Evolutionary conservation across 306 rosid genomes (phyloP), one percentile per base, ranked within the genome.

Genomic region (Casuarina glauca): DNA sequence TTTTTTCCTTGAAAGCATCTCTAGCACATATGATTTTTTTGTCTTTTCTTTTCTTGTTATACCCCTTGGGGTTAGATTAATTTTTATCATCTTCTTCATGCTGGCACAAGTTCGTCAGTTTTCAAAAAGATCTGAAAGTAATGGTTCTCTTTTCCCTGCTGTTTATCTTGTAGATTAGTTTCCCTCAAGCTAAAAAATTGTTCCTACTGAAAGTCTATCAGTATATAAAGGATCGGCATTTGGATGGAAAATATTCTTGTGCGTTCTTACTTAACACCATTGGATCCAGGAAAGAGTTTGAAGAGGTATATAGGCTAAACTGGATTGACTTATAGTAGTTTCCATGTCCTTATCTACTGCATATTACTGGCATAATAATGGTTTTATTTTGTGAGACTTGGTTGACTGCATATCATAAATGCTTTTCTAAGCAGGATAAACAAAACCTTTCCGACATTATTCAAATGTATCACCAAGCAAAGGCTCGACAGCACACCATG

Each of bases 181-280:
- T 86, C 82, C 93, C 90, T 78, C 91, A 96, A 87, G 97, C 93
- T 69, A 90, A 81, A 86, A 93, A 84, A 85, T 46, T 82, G 54
- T 85, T 96, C 81, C 91, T 93, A 63, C 81, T 85, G 84, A 96
- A 96, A 84, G 88, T 91, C 83, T 88, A 90, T 79, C 99, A 93
- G 76, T 91, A 96, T 84, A 85, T 91, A 76, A 96, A 93, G 88
- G 99, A 96, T 69, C 90, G 91, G 48, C 84, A 86, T 87, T 86
- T 96, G 87, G 98, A 96, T 86, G 93, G 90, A 79, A 96, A 96
- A 93, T 96, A 93, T 77, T 86, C 91, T 11, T 91, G 98, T 82
- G 96, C 98, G 38, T 89, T 96, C 81, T 79, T 93, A 57, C 80
- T 91, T 64, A 84, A 90, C 84, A 82, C 84, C 67, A 81, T 80